A percentile compares a stretch with the other conserved stretches of the same genome.
Evolutionary conservation across 2,329 filamentous ascomycete genomes (phyloP).

Genomic region (Volutella citrinella): DNA sequence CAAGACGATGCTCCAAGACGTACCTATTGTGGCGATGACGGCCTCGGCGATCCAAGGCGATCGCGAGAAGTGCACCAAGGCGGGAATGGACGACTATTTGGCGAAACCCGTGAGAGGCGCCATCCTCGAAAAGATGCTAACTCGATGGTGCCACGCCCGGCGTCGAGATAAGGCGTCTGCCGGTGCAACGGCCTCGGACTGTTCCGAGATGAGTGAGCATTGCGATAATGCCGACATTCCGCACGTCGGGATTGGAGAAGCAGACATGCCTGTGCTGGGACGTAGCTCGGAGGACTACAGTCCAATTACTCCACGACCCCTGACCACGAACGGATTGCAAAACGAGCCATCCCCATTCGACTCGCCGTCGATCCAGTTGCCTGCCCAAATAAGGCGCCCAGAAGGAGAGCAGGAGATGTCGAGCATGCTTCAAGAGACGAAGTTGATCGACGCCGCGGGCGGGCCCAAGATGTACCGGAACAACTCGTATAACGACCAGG

Average conservation of each 20-base stretch:
- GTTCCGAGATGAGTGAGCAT: conserved; percentile 43
- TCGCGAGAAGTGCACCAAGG: conserved; percentile 67
- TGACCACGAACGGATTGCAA: conserved; percentile 34
- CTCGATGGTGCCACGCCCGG: conserved; percentile 58
- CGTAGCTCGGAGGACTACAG: conserved; percentile 29
- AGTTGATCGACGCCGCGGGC: conserved; percentile 45
- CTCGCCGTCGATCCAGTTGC: conserved; percentile 29
- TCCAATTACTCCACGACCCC: conserved; percentile 39
- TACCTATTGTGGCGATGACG: conserved; percentile 80
- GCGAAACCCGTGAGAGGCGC: conserved; percentile 70
- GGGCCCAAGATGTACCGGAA: conserved; percentile 31
- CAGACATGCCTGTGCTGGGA: conserved; percentile 11
- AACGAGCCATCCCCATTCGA: conserved; percentile 43
- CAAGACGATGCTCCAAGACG: conserved; percentile 54
- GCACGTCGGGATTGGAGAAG: conserved; percentile 31
- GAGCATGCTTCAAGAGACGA: conserved; percentile 44
- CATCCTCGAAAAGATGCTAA: conserved; percentile 66
- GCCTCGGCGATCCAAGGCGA: conserved; percentile 77
- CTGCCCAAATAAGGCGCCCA: conserved; percentile 30
- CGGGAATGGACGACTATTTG: conserved; percentile 75
- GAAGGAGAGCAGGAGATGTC: conserved; percentile 40
- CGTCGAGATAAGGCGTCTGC: conserved; percentile 21
- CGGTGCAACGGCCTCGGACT: conserved; percentile 37
- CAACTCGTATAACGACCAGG: conserved; percentile 33
- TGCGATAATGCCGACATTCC: conserved; percentile 42